Conservation (phyloP, 495 filamentous ascomycete genomes). For the Penicillium argentinense region DNA sequence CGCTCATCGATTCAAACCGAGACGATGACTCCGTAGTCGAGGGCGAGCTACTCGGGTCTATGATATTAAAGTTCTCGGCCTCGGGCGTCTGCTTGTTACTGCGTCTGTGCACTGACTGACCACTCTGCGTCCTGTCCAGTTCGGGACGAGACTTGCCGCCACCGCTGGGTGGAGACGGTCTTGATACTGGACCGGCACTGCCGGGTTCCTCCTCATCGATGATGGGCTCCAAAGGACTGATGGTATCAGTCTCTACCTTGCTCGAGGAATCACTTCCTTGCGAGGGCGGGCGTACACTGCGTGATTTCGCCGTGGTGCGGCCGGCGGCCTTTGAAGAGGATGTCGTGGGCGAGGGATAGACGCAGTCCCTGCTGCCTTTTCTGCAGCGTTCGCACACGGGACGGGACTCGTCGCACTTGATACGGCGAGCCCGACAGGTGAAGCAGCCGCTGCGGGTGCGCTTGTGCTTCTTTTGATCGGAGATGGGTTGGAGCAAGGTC, state of each 20-base stretch:
- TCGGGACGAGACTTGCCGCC: constrained; percentile 21
- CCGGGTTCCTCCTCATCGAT: constrained; percentile 57
- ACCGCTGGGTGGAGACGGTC: constrained; percentile 27
- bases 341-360: constrained; percentile 71
- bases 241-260: constrained; percentile 43
- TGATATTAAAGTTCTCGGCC: constrained; percentile 26
- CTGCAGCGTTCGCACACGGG: constrained; percentile 87
- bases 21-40: constrained; percentile 44
- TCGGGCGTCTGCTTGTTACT: constrained; percentile 37
- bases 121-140: constrained; percentile 32
- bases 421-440: constrained; percentile 84
- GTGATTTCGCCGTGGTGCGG: constrained; percentile 44
- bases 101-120: constrained; percentile 41
- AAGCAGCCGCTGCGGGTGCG: constrained; percentile 93
- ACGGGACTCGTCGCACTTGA: constrained; percentile 90
- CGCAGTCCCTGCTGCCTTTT: constrained; percentile 81
- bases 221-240: constrained; percentile 58
- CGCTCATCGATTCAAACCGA: constrained; percentile 33
- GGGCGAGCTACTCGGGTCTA: constrained; percentile 44
- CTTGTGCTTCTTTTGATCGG: constrained; percentile 87
- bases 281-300: constrained; percentile 42
- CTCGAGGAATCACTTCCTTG: constrained; percentile 52
- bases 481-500: constrained; percentile 29
- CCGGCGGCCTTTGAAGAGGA: constrained; percentile 38
- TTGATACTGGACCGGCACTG: constrained; percentile 25